Percentiles rank a stretch among this genome's conserved stretches.
phyloP scores from a whole-genome alignment of 2,329 filamentous ascomycete genomes.

The Pleurostoma richardsiae region DNA sequence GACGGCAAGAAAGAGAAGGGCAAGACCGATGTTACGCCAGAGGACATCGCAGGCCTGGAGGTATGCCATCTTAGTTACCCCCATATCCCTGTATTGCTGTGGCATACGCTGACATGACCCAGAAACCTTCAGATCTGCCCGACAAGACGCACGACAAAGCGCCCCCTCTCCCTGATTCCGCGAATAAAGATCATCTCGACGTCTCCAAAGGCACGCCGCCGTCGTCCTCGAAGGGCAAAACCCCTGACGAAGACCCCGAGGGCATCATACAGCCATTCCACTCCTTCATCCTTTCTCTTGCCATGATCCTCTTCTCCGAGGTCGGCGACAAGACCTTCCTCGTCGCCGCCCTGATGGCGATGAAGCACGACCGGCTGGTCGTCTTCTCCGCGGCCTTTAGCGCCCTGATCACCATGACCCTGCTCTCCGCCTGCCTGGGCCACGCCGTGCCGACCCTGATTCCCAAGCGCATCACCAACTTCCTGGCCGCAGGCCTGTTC shows the following conservation, averaged over 20 bases:
- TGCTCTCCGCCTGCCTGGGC: conserved; percentile 86
- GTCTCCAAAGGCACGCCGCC: conserved; percentile 30
- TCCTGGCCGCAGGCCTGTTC: conserved; percentile 80
- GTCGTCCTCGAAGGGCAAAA: conserved; percentile 18
- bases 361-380: conserved; percentile 90
- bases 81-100: background rate
- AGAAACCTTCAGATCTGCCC: conserved; percentile 82
- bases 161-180: conserved; percentile 61
- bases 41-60: conserved; percentile 49
- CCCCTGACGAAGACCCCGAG: conserved; percentile 37
- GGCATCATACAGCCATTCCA: conserved; percentile 76
- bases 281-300: conserved; percentile 86
- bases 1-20: conserved; percentile 34
- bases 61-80: conserved; percentile 33
- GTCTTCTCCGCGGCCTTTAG: conserved; percentile 95
- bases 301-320: conserved; percentile 97
- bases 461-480: conserved; percentile 84
- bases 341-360: conserved; percentile 95
- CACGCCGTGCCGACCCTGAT: conserved; percentile 89
- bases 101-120: conserved; percentile 5
- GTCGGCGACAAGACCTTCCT: conserved; percentile 98
- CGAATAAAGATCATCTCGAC: conserved; percentile 60
- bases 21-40: conserved; percentile 28
- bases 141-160: conserved; percentile 71
- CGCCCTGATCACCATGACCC: conserved; percentile 88